phyloP scores from a whole-genome alignment of 805 yeast species.

The Sungouiozyma intestinalis region DNA sequence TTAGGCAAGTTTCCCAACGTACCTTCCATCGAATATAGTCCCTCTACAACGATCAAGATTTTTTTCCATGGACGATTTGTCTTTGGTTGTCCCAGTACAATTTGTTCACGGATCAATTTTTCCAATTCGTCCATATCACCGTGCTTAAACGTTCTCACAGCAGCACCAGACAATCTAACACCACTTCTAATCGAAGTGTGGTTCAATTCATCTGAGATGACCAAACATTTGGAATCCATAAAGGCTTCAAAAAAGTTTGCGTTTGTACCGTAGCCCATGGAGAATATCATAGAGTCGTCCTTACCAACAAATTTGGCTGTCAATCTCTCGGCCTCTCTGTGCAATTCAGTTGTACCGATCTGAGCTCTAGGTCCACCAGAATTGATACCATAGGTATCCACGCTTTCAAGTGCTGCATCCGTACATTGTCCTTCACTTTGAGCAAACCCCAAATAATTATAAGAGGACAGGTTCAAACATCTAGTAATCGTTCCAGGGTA shows the following conservation, averaged over 20 bases:
- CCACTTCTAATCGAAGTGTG: slow-evolving; percentile 96
- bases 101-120: slow-evolving; percentile 65
- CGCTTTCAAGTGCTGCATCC: slow-evolving; percentile 52
- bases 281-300: slow-evolving; percentile 74
- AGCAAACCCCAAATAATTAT: slow-evolving; percentile 94
- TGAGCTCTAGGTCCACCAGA: slow-evolving; percentile 67
- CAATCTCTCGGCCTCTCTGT: slow-evolving; percentile 58
- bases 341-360: slow-evolving; percentile 71
- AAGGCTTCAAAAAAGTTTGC: slow-evolving; percentile 77
- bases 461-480: slow-evolving; percentile 79
- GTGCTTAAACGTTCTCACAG: slow-evolving; percentile 84
- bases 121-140: slow-evolving; percentile 80
- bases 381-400: slow-evolving; percentile 65
- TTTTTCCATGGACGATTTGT: slow-evolving; percentile 95
- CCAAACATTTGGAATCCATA: slow-evolving; percentile 78
- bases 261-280: slow-evolving; percentile 96
- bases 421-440: slow-evolving; percentile 91
- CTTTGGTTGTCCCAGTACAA: slow-evolving; percentile 89
- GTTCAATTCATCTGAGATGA: slow-evolving; percentile 87
- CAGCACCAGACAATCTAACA: slow-evolving; percentile 83
- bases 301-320: slow-evolving; percentile 84
- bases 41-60: slow-evolving; percentile 79
- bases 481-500: slow-evolving; percentile 69
- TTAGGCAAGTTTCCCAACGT: slow-evolving; percentile 74
- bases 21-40: slow-evolving; percentile 89